Evolutionary conservation across 345 rosid species (phyloP).

Genomic region (Dipteronia dyeriana): DNA sequence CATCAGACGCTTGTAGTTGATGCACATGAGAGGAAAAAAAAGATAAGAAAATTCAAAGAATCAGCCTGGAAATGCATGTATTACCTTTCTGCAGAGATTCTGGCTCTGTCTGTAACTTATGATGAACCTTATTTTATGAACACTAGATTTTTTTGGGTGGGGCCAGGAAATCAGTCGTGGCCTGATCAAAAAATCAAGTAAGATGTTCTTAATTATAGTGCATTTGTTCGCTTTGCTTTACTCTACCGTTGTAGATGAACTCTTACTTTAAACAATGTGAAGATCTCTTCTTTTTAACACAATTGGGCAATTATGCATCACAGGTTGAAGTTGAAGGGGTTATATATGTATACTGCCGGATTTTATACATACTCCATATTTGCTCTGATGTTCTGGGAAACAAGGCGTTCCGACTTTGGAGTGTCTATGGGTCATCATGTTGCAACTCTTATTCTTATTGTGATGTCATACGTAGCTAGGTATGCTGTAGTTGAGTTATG

Average conservation of each 20-base stretch:
- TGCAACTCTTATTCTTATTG: slow-evolving; percentile 72
- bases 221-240: neutral
- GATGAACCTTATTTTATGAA: slow-evolving; percentile 86
- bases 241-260: neutral
- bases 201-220: slow-evolving; percentile 23
- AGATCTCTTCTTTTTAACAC: slow-evolving; percentile 14
- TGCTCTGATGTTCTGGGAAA: slow-evolving; percentile 97
- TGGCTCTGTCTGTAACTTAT: slow-evolving; percentile 74
- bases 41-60: slow-evolving; percentile 82
- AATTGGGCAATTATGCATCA: slow-evolving; percentile 12
- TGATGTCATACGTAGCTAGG: slow-evolving; percentile 90
- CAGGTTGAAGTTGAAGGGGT: slow-evolving; percentile 86
- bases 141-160: slow-evolving; percentile 84
- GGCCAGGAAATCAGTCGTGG: slow-evolving; percentile 94
- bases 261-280: neutral
- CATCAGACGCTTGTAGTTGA: slow-evolving; percentile 26
- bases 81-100: slow-evolving; percentile 78
- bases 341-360: slow-evolving; percentile 92
- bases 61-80: slow-evolving; percentile 96
- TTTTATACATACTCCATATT: slow-evolving; percentile 95
- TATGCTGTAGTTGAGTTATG: slow-evolving; percentile 16
- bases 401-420: slow-evolving; percentile 98
- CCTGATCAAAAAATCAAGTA: slow-evolving; percentile 88
- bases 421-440: slow-evolving; percentile 98
- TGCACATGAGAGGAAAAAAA: slow-evolving; percentile 47